Evolutionary conservation across 768 basidiomycete genomes (phyloP), one percentile per base, ranked within the genome.

Genomic region (Chalciporus piperatus): DNA sequence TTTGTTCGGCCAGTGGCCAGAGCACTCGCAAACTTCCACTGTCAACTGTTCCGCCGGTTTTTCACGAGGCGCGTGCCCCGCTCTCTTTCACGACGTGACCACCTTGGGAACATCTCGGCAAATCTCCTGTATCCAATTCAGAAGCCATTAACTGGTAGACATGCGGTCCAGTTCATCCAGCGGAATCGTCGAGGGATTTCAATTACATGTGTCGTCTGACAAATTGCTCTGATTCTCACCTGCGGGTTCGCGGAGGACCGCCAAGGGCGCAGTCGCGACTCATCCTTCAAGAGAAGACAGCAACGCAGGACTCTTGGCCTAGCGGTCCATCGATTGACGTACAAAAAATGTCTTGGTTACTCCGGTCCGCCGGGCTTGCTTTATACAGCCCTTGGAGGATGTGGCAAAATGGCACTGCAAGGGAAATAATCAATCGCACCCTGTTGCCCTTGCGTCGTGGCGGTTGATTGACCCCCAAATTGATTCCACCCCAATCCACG

Each of bases 41-140:
- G 22, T 4, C 22, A 22, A 22, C 22, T 22, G 22, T 22, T 22
- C 22, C 22, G 22, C 22, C 22, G 22, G 22, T 22, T 22, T 22
- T 22, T 22, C 22, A 60, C 55, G 52, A 55, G 25, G 25, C 25
- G 39, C 53, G 45, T 20, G 40, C 5, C 38, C 38, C 7, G 12
- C 17, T 51, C 37, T 41, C 32, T 40, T 57, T 51, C 47, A 60
- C 55, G 52, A 55, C 30, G 43, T 52, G 55, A 37, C 45, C 50
- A 33, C 49, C 66, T 63, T 66, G 64, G 55, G 63, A 66, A 63
- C 59, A 45, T 42, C 48, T 35, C 52, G 55, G 63, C 67, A 63
- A 56, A 45, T 42, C 48, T 35, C 52, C 48, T 39, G n/a, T 12
- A 42, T 33, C 23, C 42, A 20, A 33, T 42, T 16, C 42, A 48